Percentiles rank a stretch among this genome's conserved stretches.
Conservation (phyloP, 495 filamentous ascomycete species). For the Usnea hakonensis region DNA sequence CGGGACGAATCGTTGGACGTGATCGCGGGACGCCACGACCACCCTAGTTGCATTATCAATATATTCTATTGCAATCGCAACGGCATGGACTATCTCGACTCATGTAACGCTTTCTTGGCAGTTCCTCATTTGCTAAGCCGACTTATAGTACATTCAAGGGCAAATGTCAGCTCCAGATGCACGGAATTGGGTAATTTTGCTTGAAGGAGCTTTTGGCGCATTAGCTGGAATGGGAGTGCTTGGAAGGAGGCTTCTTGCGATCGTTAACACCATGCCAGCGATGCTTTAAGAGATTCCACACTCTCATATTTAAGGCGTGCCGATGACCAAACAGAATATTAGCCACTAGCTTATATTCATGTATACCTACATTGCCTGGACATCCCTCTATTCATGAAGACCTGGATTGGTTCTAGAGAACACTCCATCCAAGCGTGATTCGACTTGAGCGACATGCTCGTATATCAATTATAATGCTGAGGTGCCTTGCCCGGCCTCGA, state of each 20-base stretch:
- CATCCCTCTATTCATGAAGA: background rate
- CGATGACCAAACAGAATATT: background rate
- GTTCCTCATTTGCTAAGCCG: background rate
- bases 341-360: background rate
- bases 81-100: background rate
- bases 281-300: background rate
- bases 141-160: background rate
- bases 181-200: background rate
- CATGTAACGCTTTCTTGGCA: too few species aligned
- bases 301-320: background rate
- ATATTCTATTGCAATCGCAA: background rate
- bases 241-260: background rate
- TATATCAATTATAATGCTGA: background rate
- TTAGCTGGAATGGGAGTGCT: background rate
- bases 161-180: background rate
- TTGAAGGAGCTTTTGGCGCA: background rate
- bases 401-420: background rate
- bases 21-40: slow-evolving; percentile 3
- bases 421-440: background rate
- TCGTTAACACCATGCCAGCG: background rate
- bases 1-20: slow-evolving; percentile 9
- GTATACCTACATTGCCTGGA: background rate
- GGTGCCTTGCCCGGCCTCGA: background rate
- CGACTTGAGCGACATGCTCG: background rate
- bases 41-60: background rate